These are phyloP conservation scores for Boletus holoroseus DNA, from an alignment of 1,284 basidiomycete genomes.

Conservation along the genomic window DNA sequence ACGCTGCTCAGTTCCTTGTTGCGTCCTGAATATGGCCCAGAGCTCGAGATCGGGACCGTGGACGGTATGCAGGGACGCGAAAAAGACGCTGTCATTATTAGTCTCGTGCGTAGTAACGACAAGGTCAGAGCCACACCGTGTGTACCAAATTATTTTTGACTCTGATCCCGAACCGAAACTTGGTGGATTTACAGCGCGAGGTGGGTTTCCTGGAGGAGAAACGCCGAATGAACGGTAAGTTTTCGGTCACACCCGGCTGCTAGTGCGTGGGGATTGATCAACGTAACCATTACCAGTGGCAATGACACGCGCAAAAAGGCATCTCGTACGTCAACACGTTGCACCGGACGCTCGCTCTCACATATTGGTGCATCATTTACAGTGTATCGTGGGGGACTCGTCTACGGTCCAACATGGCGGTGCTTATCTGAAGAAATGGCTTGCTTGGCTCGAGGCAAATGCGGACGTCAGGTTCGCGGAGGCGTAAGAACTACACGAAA, in stretches of 20 bases:
- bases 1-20: slow-evolving; percentile 71
- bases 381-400: slow-evolving; percentile 91
- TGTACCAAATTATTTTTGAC: slow-evolving; percentile 30
- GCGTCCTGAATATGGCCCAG: slow-evolving; percentile 59
- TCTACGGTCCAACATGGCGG: slow-evolving; percentile 82
- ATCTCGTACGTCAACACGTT: slow-evolving; percentile 52
- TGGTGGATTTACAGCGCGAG: slow-evolving; percentile 50
- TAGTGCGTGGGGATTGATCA: not conserved
- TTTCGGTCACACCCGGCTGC: not conserved
- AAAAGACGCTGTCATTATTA: slow-evolving; percentile 85
- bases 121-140: slow-evolving; percentile 39
- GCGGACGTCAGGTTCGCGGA: slow-evolving; percentile 86
- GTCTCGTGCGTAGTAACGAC: slow-evolving; percentile 83
- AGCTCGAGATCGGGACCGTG: slow-evolving; percentile 84
- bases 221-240: slow-evolving; percentile 76
- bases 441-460: slow-evolving; percentile 82
- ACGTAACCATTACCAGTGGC: slow-evolving; percentile 53
- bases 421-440: slow-evolving; percentile 81
- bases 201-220: slow-evolving; percentile 92
- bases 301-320: slow-evolving; percentile 91
- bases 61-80: slow-evolving; percentile 94
- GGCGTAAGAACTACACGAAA: slow-evolving; percentile 2
- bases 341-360: not conserved
- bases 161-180: not conserved
- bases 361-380: not conserved